phyloP scores from a whole-genome alignment of 805 yeast genomes.

The Saccharomycopsis amapae region DNA sequence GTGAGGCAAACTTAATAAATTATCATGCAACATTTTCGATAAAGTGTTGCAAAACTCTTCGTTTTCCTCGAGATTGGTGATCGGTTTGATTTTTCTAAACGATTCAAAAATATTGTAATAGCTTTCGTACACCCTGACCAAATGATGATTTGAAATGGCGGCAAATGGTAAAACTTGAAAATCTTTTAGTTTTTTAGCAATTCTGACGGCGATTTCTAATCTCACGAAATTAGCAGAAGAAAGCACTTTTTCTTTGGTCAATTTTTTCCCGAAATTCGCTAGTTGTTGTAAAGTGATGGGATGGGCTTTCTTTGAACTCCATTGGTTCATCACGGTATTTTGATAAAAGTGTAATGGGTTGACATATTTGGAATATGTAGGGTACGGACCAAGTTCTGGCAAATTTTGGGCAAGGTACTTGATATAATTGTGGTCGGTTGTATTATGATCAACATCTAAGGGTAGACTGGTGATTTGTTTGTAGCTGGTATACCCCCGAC shows the following conservation, averaged over 20 bases:
- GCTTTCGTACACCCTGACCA: constrained; percentile 81
- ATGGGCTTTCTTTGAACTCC: constrained; percentile 63
- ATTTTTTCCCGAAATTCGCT: constrained; percentile 78
- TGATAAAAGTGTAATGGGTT: constrained; percentile 82
- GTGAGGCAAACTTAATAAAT: constrained; percentile 76
- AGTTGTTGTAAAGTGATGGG: constrained; percentile 87
- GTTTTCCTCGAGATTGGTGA: constrained; percentile 68
- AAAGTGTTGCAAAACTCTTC: constrained; percentile 61
- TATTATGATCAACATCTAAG: constrained; percentile 18
- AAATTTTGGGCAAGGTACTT: constrained; percentile 19
- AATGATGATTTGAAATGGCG: constrained; percentile 76
- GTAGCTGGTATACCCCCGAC: constrained; percentile 1
- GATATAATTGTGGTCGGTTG: constrained; percentile 20
- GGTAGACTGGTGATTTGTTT: constrained; percentile 11
- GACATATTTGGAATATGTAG: constrained; percentile 38
- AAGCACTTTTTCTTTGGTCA: constrained; percentile 71
- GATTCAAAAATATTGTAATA: constrained; percentile 84
- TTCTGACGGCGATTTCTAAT: constrained; percentile 73
- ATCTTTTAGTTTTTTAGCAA: constrained; percentile 73
- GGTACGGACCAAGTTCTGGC: constrained; percentile 31
- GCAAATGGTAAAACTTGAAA: constrained; percentile 79
- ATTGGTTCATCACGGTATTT: constrained; percentile 56
- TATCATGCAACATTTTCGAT: constrained; percentile 59
- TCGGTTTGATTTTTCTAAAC: constrained; percentile 64
- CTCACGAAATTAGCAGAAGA: constrained; percentile 85